phyloP scores from a whole-genome alignment of 2,329 filamentous ascomycete species.

The Parastagonospora avenae region DNA sequence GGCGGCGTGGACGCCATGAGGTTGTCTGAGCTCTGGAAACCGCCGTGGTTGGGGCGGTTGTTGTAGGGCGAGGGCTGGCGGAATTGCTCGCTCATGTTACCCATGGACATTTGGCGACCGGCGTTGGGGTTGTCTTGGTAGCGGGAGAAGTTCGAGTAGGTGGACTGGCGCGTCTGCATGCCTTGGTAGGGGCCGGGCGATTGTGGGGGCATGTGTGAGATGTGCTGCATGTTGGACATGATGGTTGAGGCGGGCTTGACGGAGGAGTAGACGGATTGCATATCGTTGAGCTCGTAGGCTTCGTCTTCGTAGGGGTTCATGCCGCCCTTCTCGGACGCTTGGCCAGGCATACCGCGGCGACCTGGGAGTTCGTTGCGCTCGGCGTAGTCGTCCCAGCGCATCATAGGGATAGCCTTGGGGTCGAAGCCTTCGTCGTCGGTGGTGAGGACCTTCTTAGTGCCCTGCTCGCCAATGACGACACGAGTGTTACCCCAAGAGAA shows the following conservation, averaged over 20 bases:
- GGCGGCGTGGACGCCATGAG: conserved; percentile 46
- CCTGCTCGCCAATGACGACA: conserved; percentile 94
- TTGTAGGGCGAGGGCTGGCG: conserved; percentile 46
- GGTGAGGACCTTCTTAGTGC: conserved; percentile 86
- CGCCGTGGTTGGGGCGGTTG: conserved; percentile 48
- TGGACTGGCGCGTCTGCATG: conserved; percentile 71
- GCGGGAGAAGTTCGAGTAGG: conserved; percentile 68
- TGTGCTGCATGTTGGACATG: conserved; percentile 77
- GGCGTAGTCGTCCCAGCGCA: conserved; percentile 98
- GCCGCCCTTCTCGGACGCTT: conserved; percentile 61
- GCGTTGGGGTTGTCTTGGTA: conserved; percentile 67
- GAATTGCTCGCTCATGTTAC: conserved; percentile 55
- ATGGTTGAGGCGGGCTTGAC: conserved; percentile 86
- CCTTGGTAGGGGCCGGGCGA: conserved; percentile 75
- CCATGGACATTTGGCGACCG: conserved; percentile 65
- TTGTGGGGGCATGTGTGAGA: conserved; percentile 76
- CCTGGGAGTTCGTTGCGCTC: conserved; percentile 84
- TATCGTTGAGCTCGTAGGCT: conserved; percentile 95
- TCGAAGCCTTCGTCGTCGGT: conserved; percentile 83
- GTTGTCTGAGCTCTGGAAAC: conserved; percentile 49
- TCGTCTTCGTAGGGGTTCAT: conserved; percentile 72
- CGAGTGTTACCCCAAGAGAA: conserved; percentile 99
- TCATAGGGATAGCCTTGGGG: conserved; percentile 88
- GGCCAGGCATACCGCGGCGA: conserved; percentile 70
- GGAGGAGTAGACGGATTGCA: conserved; percentile 94